A percentile compares a stretch with the other conserved stretches of the same genome.
These are phyloP conservation scores for Gnomoniopsis sp. DNA, from an alignment of 2,329 filamentous ascomycete genomes.

Conservation along the genomic window DNA sequence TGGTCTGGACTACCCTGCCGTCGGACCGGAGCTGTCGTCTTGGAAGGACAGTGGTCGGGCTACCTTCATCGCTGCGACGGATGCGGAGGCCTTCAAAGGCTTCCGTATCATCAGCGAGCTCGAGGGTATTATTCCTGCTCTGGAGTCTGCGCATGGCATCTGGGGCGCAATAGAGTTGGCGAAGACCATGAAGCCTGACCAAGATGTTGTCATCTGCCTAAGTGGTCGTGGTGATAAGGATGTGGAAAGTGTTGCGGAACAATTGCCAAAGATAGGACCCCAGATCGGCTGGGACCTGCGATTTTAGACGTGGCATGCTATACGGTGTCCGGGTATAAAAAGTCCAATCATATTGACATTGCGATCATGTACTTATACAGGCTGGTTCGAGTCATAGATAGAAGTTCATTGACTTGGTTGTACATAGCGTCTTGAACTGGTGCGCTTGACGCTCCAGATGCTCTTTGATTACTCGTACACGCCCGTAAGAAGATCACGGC, in stretches of 20 bases:
- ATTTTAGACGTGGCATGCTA: slow-evolving; percentile 43
- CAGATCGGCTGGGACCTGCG: slow-evolving; percentile 74
- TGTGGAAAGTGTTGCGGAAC: slow-evolving; percentile 95
- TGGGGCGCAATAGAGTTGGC: slow-evolving; percentile 86
- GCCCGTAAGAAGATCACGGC: no score
- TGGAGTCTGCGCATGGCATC: slow-evolving; percentile 91
- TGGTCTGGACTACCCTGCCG: slow-evolving; percentile 94
- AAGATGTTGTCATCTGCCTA: slow-evolving; percentile 91
- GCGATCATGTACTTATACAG: background rate
- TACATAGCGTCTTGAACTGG: background rate
- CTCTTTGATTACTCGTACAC: background rate
- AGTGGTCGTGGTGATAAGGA: slow-evolving; percentile 97
- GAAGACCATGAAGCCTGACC: slow-evolving; percentile 83
- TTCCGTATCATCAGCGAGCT: slow-evolving; percentile 82
- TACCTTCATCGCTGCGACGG: slow-evolving; percentile 85
- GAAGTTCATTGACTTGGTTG: background rate
- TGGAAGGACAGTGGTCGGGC: slow-evolving; percentile 93
- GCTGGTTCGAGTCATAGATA: background rate
- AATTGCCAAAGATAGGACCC: slow-evolving; percentile 83
- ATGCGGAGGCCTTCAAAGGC: slow-evolving; percentile 82
- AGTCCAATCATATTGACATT: background rate
- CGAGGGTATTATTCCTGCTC: slow-evolving; percentile 94
- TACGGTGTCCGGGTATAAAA: background rate
- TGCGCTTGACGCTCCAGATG: background rate
- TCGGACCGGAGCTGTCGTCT: slow-evolving; percentile 83